A percentile compares a stretch with the other conserved stretches of the same genome.
Evolutionary conservation across 192 early-diverging fungal genomes (phyloP).

Genomic region (Mortierella alpina): DNA sequence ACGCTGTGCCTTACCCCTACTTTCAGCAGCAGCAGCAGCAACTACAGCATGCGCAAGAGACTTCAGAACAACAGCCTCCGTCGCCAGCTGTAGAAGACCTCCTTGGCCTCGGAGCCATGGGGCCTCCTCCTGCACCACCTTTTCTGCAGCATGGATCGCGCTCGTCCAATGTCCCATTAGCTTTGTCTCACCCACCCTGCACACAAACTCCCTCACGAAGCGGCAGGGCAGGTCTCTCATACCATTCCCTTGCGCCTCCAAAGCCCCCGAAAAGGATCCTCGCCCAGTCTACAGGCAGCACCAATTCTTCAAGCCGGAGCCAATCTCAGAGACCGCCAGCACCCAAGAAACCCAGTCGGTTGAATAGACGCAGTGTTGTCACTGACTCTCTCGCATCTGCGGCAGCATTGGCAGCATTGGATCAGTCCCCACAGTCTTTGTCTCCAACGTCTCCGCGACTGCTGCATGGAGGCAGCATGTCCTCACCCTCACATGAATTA

Average conservation of each 20-base stretch:
- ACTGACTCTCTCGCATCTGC: neutral
- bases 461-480: too few relatives aligned
- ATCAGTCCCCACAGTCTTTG: neutral
- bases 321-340: slow-evolving; percentile 25
- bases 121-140: neutral
- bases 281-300: slow-evolving; percentile 35
- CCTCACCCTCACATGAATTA: too few relatives aligned
- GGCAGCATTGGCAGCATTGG: neutral
- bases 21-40: slow-evolving; percentile 1
- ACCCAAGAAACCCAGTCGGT: slow-evolving; percentile 32
- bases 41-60: slow-evolving; percentile 3
- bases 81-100: neutral
- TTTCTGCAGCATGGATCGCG: neutral
- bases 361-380: neutral
- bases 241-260: slow-evolving; percentile 15
- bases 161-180: neutral
- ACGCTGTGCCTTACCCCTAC: neutral
- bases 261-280: slow-evolving; percentile 40
- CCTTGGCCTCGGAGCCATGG: slow-evolving; percentile 7
- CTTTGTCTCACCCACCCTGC: neutral
- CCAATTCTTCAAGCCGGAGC: slow-evolving; percentile 35
- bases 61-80: neutral
- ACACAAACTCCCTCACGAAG: too few relatives aligned
- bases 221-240: neutral
- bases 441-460: too few relatives aligned